These are phyloP conservation scores for Phaeoacremonium minimum DNA, from an alignment of 2,329 filamentous ascomycete genomes.

Conservation along the genomic window DNA sequence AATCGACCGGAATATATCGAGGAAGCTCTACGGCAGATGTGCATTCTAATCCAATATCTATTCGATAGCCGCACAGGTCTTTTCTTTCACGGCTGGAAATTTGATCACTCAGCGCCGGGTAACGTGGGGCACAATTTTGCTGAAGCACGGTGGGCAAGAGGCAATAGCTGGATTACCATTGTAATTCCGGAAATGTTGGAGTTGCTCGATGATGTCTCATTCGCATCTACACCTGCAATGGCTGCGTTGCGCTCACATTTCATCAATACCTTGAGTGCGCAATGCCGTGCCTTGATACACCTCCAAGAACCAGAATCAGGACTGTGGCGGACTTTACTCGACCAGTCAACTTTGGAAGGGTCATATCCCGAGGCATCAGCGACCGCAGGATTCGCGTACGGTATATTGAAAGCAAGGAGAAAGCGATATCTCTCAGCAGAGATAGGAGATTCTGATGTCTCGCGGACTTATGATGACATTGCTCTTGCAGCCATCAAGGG, in stretches of 20 bases:
- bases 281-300: slow-evolving; percentile 59
- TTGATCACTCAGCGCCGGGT: too few species aligned
- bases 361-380: slow-evolving; percentile 75
- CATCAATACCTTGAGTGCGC: slow-evolving; percentile 60
- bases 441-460: too few species aligned
- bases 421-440: slow-evolving; percentile 64
- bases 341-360: slow-evolving; percentile 59
- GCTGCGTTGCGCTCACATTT: slow-evolving; percentile 60
- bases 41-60: slow-evolving; percentile 74
- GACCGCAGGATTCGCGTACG: slow-evolving; percentile 77
- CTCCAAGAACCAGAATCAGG: slow-evolving; percentile 62
- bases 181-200: slow-evolving; percentile 78
- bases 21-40: slow-evolving; percentile 74
- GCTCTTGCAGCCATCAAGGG: slow-evolving; percentile 64
- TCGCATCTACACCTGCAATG: too few species aligned
- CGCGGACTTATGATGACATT: slow-evolving; percentile 53
- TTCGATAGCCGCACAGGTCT: slow-evolving; percentile 68
- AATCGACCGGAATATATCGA: slow-evolving; percentile 68
- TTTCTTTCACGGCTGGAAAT: slow-evolving; percentile 82
- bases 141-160: slow-evolving; percentile 51
- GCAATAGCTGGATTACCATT: slow-evolving; percentile 75
- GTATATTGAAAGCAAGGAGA: slow-evolving; percentile 68
- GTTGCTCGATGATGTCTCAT: slow-evolving; percentile 57
- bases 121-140: slow-evolving; percentile 61
- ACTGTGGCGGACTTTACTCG: slow-evolving; percentile 71